phyloP scores from a whole-genome alignment of 2,329 filamentous ascomycete genomes.

The Cyanodermella asteris region DNA sequence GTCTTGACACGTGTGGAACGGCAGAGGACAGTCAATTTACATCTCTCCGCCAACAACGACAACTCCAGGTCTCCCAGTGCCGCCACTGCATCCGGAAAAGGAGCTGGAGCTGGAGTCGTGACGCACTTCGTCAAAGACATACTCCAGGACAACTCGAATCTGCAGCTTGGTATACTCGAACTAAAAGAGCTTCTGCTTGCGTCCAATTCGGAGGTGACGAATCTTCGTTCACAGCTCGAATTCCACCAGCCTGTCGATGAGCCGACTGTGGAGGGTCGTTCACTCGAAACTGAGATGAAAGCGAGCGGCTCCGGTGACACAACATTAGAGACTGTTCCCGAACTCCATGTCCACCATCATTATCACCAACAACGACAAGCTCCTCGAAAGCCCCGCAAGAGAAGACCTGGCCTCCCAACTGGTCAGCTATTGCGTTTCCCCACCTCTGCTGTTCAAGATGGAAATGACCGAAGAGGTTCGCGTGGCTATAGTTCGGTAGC shows the following conservation, averaged over 20 bases:
- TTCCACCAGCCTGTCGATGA: constrained; percentile 48
- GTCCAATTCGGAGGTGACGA: constrained; percentile 86
- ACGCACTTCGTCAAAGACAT: constrained; percentile 92
- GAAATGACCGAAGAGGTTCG: constrained; percentile 14
- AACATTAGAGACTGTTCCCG: constrained; percentile 30
- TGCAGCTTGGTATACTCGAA: constrained; percentile 82
- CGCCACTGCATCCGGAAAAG: constrained; percentile 38
- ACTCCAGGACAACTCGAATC: constrained; percentile 78
- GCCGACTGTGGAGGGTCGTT: constrained; percentile 10
- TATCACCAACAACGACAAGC: constrained; percentile 44
- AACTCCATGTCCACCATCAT: constrained; percentile 85
- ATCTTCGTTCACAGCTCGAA: constrained; percentile 57
- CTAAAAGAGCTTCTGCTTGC: constrained; percentile 72
- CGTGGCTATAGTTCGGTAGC: constrained; percentile 13
- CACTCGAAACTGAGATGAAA: constrained; percentile 39
- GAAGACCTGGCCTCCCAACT: constrained; percentile 35
- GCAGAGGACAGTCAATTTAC: constrained; percentile 59
- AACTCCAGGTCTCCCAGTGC: constrained; percentile 65
- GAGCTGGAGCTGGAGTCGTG: constrained; percentile 48
- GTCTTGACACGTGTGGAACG: constrained; percentile 66
- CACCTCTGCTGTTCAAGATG: constrained; percentile 13
- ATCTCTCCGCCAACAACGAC: constrained; percentile 58
- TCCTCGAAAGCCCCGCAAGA: constrained; percentile 45
- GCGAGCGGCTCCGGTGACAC: constrained; percentile 40
- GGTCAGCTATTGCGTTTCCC: constrained; percentile 14